Conservation (phyloP, 768 basidiomycete species). For the Clathrus columnatus region DNA sequence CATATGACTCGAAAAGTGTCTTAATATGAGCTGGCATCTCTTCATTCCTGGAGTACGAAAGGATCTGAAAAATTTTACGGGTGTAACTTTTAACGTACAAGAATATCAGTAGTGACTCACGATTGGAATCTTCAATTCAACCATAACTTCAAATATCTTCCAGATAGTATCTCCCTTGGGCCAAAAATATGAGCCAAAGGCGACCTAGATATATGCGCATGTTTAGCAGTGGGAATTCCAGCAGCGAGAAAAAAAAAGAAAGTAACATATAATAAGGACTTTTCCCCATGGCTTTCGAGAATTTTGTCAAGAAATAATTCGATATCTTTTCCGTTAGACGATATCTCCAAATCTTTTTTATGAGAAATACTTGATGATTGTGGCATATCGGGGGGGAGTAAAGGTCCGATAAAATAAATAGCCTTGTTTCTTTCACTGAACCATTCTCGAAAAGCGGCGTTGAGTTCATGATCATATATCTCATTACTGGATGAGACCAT, state of each 20-base stretch:
- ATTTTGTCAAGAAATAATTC: constrained; percentile 14
- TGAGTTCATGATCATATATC: constrained; percentile 12
- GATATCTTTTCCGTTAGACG: constrained; percentile 11
- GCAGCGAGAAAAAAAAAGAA: neutral
- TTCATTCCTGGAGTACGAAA: constrained; percentile 14
- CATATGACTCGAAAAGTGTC: constrained; percentile 12
- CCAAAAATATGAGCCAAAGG: constrained; percentile 19
- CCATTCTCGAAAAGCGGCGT: constrained; percentile 11
- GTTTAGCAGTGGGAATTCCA: neutral
- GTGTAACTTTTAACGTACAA: neutral
- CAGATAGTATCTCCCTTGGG: constrained; percentile 14
- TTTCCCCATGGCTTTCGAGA: constrained; percentile 10
- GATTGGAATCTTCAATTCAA: constrained; percentile 18
- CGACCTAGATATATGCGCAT: constrained; percentile 11
- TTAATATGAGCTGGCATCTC: constrained; percentile 15
- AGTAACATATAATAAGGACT: constrained; percentile 18
- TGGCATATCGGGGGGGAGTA: constrained; percentile 1
- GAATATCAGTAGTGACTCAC: constrained; percentile 9
- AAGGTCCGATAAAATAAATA: constrained; percentile 14
- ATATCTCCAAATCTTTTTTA: constrained; percentile 1
- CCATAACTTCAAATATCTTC: constrained; percentile 16
- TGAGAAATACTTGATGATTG: neutral
- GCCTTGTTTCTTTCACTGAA: constrained; percentile 4
- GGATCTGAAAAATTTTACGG: constrained; percentile 12
- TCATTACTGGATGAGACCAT: constrained; percentile 11